Evolutionary conservation across 1,139 yeast genomes (phyloP), one percentile per base, ranked within the genome.

Genomic region (Candida pseudoviswanathii): DNA sequence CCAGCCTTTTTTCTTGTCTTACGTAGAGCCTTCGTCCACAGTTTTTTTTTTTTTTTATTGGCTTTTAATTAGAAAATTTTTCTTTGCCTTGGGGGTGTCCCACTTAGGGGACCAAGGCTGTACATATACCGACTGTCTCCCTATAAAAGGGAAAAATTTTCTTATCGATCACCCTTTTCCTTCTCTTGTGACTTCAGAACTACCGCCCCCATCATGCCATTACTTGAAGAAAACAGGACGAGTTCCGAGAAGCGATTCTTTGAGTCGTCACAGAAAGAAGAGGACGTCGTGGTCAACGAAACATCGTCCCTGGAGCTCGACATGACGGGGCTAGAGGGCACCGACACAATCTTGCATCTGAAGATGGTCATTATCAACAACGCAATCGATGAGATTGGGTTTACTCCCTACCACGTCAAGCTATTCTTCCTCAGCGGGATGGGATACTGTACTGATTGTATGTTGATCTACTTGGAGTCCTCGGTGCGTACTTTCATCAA

Each of bases 381-480:
- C 51, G 65, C 74, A 9, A 64, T 68, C 45, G 73, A 70, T 55
- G 73, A 69, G 53, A 70, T 70, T 51, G 75, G 73, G 1, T 68
- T 68, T 52, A 70, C 74, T 29, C 65, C 66, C 33, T 70, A 68
- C 51, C 75, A 68, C 54, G 54, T 66, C 41, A 69, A 68, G 50
- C 54, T 68, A 31, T 69, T 79, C 58, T 70, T 71, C 55, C 60
- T 80, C 34, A 80, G 78, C 52, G 88, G 88, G n/a, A 76, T 82
- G 76, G 89, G 89, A 16, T 84, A 84, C 58, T 79, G 84, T 4
- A 83, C 81, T 29, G 88, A 84, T 60, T 81, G 86, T 21, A 82
- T 82, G 60, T 67, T 84, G 55, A 76, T 74, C 40, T 68, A 71
- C 60, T 58, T 71, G 38, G 78, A 73, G 55, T 62, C 72, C 49